Base-by-base conservation (phyloP, 371 early-diverging fungal genomes). In the Catenaria anguillulae region DNA sequence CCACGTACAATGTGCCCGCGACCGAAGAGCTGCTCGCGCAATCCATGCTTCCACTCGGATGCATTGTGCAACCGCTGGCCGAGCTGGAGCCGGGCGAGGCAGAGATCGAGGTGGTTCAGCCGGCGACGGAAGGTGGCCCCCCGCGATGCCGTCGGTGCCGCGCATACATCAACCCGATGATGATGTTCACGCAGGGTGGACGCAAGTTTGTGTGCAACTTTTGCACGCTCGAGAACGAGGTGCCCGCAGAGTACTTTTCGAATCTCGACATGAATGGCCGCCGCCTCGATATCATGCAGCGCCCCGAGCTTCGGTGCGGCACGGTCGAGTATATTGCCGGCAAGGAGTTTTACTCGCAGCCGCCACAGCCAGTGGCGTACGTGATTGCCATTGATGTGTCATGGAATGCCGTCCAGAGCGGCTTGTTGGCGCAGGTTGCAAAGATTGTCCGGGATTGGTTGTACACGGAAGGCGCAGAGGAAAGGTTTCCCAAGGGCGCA, bases 321-420 rank as follows among this genome's bases (percentile, higher is more conserved):
- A 82, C 88, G 0, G 82, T 92, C 8, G 98, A 98, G 63, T 94
- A 89, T 75, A 82, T 83, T 1, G 97, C 90, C 0, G 83, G 91
- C 10, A 79, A 88, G 68, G 84, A 79, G 67, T 69, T 67, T 65
- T 68, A 66, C 33, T 68, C 74, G 13, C 79, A 87, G 42, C 66
- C 79, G 10, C 87, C 95, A 0, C 64, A 62, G 17, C 83, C 91
- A 13, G 73, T 84, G 5, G 80, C 84, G 33, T 83, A 83, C 63
- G 71, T 98, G 40, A 89, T 96, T 82, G 91, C 88, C 13, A 83
- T 97, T 34, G 98, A 98, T 75, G 93, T 95, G 17, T 87, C 93
- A 0, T 87, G 81, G 82, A 79, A 75, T 62, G 75, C 94, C 2
- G 71, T 90, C 23, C 85, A 87, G 64, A 85, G 79, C 60, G 94